Conservation (phyloP, 1,284 basidiomycete genomes). For the Polyporus tsugae region DNA sequence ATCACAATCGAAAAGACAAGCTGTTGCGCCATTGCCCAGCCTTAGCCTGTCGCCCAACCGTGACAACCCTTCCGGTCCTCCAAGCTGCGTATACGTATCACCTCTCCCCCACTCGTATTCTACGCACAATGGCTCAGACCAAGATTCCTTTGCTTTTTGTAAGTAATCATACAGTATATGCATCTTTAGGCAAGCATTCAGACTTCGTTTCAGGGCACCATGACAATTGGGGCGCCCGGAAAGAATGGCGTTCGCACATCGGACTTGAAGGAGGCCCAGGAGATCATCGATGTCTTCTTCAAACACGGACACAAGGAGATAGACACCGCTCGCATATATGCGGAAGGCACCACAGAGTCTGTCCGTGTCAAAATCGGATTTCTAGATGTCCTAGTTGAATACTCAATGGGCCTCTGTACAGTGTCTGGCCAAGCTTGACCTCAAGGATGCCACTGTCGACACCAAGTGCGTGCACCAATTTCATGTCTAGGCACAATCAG, state of each 20-base stretch:
- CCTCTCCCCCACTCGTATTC: neutral
- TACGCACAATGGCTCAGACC: conserved; percentile 24
- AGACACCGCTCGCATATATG: conserved; percentile 60
- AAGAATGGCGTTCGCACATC: conserved; percentile 52
- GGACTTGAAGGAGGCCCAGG: conserved; percentile 49
- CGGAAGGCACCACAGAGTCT: conserved; percentile 58
- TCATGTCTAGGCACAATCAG: neutral
- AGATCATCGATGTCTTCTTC: conserved; percentile 56
- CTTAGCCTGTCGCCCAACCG: too few species aligned
- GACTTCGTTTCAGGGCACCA: conserved; percentile 49
- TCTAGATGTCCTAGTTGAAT: neutral
- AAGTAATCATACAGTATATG: neutral
- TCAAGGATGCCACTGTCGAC: conserved; percentile 53
- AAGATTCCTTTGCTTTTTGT: conserved; percentile 26
- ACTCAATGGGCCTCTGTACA: conserved; percentile 28
- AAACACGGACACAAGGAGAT: conserved; percentile 53
- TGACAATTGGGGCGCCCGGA: conserved; percentile 56
- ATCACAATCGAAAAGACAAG: too few species aligned
- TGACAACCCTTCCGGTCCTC: neutral
- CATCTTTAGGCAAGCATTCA: too few species aligned
- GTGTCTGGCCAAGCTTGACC: conserved; percentile 53
- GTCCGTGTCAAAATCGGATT: conserved; percentile 35
- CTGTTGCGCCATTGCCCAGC: too few species aligned
- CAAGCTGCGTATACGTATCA: neutral
- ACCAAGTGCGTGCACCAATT: conserved; percentile 50